phyloP scores from a whole-genome alignment of 345 rosid genomes.

The Ceriops tagal region DNA sequence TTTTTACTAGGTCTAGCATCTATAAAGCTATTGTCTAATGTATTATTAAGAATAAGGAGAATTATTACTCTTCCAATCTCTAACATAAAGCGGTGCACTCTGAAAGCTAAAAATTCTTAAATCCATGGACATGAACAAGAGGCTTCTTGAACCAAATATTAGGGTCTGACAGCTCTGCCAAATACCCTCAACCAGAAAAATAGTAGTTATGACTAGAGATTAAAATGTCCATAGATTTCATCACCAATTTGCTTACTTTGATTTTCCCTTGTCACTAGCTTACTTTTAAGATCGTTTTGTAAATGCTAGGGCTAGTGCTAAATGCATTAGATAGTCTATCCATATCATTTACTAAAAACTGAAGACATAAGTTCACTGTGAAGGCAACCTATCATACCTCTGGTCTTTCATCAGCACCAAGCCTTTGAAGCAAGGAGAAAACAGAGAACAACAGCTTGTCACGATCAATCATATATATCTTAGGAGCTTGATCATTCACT shows the following conservation, averaged over 20 bases:
- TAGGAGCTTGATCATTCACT: constrained; percentile 31
- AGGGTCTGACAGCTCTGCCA: not conserved
- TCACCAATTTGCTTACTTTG: not conserved
- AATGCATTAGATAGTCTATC: not conserved
- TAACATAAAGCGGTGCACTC: not conserved
- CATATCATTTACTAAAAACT: not conserved
- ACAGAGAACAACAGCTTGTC: constrained; percentile 78
- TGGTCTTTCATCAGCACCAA: constrained; percentile 94
- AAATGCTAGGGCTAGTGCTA: constrained; percentile 6
- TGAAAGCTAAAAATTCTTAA: not conserved
- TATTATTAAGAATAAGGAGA: too few species aligned
- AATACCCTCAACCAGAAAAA: not conserved
- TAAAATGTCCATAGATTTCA: not conserved
- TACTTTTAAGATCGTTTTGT: not conserved
- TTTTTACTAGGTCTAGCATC: too few species aligned
- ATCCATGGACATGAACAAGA: not conserved
- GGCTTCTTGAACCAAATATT: not conserved
- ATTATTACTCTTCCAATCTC: too few species aligned
- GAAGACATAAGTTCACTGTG: not conserved
- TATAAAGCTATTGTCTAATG: too few species aligned
- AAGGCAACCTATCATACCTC: constrained; percentile 55
- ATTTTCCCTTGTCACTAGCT: not conserved
- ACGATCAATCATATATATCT: constrained; percentile 34
- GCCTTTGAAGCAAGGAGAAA: constrained; percentile 86
- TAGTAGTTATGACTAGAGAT: not conserved